A percentile compares a stretch with the other conserved stretches of the same genome.
Evolutionary conservation across 2,329 filamentous ascomycete genomes (phyloP).

Genomic region (Xylaria sp.): DNA sequence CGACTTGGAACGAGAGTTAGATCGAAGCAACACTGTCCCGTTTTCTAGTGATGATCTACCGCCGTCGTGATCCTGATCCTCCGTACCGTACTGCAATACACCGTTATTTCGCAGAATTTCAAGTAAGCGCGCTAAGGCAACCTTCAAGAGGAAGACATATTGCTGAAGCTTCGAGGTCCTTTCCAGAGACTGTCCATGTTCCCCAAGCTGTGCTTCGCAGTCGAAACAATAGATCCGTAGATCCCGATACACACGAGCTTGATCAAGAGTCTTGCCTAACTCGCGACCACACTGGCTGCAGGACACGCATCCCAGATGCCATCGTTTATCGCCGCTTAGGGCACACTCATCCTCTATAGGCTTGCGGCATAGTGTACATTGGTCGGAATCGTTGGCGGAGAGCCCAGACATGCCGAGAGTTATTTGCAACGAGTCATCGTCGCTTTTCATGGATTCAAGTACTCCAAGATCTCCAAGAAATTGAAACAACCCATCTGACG

Average conservation of each 20-base stretch:
- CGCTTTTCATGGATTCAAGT: conserved; percentile 79
- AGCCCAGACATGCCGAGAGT: conserved; percentile 73
- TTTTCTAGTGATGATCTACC: conserved; percentile 62
- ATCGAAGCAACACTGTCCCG: conserved; percentile 65
- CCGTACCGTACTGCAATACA: conserved; percentile 78
- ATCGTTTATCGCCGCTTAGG: conserved; percentile 77
- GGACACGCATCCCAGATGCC: conserved; percentile 84
- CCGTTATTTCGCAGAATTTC: conserved; percentile 87
- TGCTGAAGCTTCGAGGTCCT: conserved; percentile 88
- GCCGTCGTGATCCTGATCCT: conserved; percentile 75
- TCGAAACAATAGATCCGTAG: conserved; percentile 75
- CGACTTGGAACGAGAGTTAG: conserved; percentile 78
- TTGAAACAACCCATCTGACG: conserved; percentile 77
- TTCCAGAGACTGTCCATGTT: conserved; percentile 67
- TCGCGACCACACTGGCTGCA: conserved; percentile 75
- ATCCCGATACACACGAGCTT: conserved; percentile 77
- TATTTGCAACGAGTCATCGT: conserved; percentile 74
- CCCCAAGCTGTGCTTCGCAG: conserved; percentile 69
- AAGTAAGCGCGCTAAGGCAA: conserved; percentile 88
- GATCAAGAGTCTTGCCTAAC: conserved; percentile 72
- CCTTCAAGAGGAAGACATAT: conserved; percentile 91
- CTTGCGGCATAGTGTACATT: conserved; percentile 82
- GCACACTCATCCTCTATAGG: conserved; percentile 96
- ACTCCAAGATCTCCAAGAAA: conserved; percentile 87
- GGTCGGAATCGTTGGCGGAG: conserved; percentile 81